These are phyloP conservation scores for Glycine soja DNA, from an alignment of 306 rosid species.

Conservation along the genomic window DNA sequence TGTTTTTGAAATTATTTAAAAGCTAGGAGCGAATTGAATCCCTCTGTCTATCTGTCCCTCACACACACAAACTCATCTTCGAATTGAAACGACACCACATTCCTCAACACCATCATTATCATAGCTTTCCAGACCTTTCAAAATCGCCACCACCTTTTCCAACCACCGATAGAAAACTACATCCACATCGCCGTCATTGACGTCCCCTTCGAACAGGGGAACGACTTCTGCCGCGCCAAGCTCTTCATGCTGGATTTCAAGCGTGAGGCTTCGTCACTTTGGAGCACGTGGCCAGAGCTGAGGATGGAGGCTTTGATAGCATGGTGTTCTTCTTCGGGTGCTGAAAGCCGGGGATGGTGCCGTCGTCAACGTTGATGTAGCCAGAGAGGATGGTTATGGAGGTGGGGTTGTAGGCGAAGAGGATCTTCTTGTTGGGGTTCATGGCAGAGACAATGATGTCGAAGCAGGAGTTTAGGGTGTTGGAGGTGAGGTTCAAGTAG, in stretches of 20 bases:
- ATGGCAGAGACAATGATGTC: conserved; percentile 46
- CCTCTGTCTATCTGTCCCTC: too few relatives aligned
- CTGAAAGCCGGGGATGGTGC: conserved; percentile 51
- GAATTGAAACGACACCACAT: too few relatives aligned
- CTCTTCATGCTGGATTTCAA: conserved; percentile 67
- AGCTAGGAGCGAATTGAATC: too few relatives aligned
- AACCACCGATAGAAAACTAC: too few relatives aligned
- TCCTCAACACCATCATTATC: too few relatives aligned
- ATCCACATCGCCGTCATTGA: too few relatives aligned
- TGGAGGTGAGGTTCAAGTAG: conserved; percentile 46
- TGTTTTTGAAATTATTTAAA: too few relatives aligned
- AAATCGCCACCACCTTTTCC: too few relatives aligned
- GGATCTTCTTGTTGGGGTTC: conserved; percentile 52
- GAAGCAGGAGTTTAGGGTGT: conserved; percentile 51
- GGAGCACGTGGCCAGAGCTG: conserved; percentile 49
- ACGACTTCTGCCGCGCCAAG: too few relatives aligned
- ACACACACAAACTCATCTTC: too few relatives aligned
- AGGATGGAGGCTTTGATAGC: conserved; percentile 56
- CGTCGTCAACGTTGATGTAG: conserved; percentile 44
- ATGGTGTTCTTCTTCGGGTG: conserved; percentile 79
- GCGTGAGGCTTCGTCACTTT: conserved; percentile 34
- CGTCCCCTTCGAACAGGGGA: too few relatives aligned
- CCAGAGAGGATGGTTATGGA: conserved; percentile 37
- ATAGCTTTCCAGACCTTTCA: too few relatives aligned
- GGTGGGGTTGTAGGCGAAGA: conserved; percentile 47